phyloP scores from a whole-genome alignment of 192 early-diverging fungal genomes.

The Linnemannia elongata region DNA sequence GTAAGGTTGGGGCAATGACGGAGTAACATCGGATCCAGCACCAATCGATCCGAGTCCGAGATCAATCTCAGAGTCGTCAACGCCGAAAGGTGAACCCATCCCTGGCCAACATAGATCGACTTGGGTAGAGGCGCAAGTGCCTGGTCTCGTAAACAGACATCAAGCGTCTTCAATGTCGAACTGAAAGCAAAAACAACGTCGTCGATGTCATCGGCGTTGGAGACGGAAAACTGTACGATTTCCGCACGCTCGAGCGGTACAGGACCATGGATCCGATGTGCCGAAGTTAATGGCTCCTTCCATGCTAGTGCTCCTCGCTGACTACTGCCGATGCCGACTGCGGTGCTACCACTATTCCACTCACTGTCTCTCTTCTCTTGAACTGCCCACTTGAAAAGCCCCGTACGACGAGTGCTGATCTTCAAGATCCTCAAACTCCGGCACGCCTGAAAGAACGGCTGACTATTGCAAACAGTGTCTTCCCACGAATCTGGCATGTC shows the following conservation, averaged over 20 bases:
- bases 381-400: not conserved
- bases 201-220: not conserved
- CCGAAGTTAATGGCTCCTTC: not conserved
- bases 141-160: no score
- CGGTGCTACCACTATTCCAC: not conserved
- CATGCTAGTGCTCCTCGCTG: not conserved
- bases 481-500: not conserved
- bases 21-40: no score
- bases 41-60: no score
- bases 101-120: no score
- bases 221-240: not conserved
- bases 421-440: not conserved
- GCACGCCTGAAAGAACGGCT: not conserved
- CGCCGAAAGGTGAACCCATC: no score
- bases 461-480: not conserved
- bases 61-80: no score
- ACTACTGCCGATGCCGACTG: not conserved
- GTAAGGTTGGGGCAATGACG: no score
- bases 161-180: no score
- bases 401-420: not conserved
- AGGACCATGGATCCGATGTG: not conserved
- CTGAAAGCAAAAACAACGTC: not conserved
- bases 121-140: no score
- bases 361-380: not conserved
- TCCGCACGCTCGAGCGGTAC: not conserved